phyloP scores from a whole-genome alignment of 2,329 filamentous ascomycete genomes.

The Fusarium xylarioides region DNA sequence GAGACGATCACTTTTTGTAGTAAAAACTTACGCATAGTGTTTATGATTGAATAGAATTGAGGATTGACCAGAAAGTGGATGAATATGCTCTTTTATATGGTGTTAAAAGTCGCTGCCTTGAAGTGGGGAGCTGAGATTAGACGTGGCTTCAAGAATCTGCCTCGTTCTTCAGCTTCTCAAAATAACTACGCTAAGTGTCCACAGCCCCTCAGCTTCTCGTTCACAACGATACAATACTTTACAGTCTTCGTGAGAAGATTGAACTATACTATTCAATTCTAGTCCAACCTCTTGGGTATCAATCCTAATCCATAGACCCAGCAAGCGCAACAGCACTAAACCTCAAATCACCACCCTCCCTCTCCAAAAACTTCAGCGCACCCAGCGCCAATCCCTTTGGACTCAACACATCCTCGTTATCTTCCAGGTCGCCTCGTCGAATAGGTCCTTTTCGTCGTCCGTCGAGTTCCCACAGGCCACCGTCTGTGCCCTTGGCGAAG shows the following conservation, averaged over 20 bases:
- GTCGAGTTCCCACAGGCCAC: slow-evolving; percentile 69
- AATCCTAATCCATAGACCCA: slow-evolving; percentile 56
- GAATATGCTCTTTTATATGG: background rate
- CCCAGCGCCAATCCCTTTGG: slow-evolving; percentile 79
- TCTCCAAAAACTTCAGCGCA: slow-evolving; percentile 64
- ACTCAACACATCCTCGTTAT: slow-evolving; percentile 77
- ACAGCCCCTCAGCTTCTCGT: slow-evolving; percentile 1
- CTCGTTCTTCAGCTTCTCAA: slow-evolving; percentile 9
- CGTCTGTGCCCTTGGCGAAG: slow-evolving; percentile 81
- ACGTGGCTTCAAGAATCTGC: slow-evolving; percentile 35
- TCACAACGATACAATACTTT: background rate
- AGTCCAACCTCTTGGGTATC: slow-evolving; percentile 21
- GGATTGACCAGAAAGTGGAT: background rate
- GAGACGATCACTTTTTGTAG: fast-evolving
- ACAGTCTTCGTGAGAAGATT: background rate
- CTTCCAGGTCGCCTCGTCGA: slow-evolving; percentile 61
- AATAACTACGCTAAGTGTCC: background rate
- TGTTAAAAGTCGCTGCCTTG: slow-evolving; percentile 33
- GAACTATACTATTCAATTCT: background rate
- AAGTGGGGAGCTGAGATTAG: slow-evolving; percentile 33
- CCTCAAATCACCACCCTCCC: slow-evolving; percentile 64
- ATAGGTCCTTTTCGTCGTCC: slow-evolving; percentile 67
- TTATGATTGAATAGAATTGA: background rate
- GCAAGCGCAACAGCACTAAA: slow-evolving; percentile 68
- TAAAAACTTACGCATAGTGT: slow-evolving; percentile 31